These are phyloP conservation scores for Tetrahymena malaccensis DNA, from an alignment of 73 alveolate genomes.

Conservation along the genomic window DNA sequence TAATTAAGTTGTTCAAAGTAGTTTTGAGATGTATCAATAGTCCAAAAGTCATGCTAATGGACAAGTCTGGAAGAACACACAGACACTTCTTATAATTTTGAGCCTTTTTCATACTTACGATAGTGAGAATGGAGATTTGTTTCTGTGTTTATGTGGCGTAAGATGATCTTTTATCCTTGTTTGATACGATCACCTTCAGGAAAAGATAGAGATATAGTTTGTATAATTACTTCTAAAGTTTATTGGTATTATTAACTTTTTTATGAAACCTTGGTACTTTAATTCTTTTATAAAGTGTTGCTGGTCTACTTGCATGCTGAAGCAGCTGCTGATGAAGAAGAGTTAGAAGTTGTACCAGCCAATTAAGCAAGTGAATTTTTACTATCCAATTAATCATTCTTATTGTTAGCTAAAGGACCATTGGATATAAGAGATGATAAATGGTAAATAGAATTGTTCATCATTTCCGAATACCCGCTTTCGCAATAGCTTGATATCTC, in stretches of 20 bases:
- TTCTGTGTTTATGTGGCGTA: neutral
- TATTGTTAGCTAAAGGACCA: neutral
- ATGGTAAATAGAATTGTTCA: neutral
- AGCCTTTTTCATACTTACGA: neutral
- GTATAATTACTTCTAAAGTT: neutral
- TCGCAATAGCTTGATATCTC: neutral
- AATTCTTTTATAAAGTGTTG: neutral
- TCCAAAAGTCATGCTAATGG: neutral
- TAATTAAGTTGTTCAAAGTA: neutral
- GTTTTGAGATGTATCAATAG: neutral
- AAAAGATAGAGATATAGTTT: neutral
- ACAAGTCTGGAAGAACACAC: neutral
- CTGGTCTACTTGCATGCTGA: neutral
- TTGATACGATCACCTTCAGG: neutral
- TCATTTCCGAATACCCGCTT: neutral
- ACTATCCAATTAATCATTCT: neutral
- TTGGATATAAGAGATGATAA: neutral
- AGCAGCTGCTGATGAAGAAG: neutral
- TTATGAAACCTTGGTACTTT: neutral
- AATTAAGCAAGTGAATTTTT: neutral
- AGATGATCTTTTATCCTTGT: neutral
- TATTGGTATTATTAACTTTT: neutral
- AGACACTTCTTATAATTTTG: neutral
- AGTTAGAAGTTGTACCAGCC: neutral
- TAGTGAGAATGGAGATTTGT: neutral